Base-by-base conservation (phyloP, 371 early-diverging fungal genomes). In the Amoeboaphelidium protococcarum region DNA sequence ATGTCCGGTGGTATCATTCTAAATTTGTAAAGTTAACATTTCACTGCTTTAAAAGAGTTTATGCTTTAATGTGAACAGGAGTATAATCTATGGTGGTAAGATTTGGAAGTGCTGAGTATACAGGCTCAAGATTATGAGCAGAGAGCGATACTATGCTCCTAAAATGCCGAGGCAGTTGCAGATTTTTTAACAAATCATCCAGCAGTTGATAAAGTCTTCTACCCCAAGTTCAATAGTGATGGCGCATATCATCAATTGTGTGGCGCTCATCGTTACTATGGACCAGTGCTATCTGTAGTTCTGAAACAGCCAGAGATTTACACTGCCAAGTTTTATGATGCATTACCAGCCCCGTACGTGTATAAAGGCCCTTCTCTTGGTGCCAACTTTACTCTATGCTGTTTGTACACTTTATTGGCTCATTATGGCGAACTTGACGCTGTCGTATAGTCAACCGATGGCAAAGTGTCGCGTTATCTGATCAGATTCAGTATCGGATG, bases 291-390 rank as follows among this genome's bases (percentile, higher is more conserved):
- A 49, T 88, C 90, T 23, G 52, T 91, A 4, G 57, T 74, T 13
- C 63, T 94, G 44, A n/a, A n/a, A n/a, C 57, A 71, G 13, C 58
- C 59, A 25, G 69, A 74, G 45, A 55, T 58, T 2, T 65, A 65
- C 1, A 76, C 89, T 0, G 51, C 57, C 13, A 53, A 56, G 31
- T 90, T 94, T 59, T 94, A 76, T 59, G 88, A 94, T 60, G 52
- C 62, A 19, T 57, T 94, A 25, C 43, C 56, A 1, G 55, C 64
- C 2, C 72, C 72, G n/a, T n/a, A n/a, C n/a, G n/a, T n/a, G n/a
- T 73, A 76, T 47, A 94, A 94, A 57, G 95, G 95, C 0, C 92
- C 92, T 16, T 84, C 85, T 0, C 68, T 94, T 23, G 95, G 95
- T 1, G 91, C 91, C 40, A 89, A 86, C 64, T 94, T 90, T 55